Percentiles rank a stretch among this genome's conserved stretches.
Conservation (phyloP, 345 rosid genomes). For the Euphorbia pulcherrima region DNA sequence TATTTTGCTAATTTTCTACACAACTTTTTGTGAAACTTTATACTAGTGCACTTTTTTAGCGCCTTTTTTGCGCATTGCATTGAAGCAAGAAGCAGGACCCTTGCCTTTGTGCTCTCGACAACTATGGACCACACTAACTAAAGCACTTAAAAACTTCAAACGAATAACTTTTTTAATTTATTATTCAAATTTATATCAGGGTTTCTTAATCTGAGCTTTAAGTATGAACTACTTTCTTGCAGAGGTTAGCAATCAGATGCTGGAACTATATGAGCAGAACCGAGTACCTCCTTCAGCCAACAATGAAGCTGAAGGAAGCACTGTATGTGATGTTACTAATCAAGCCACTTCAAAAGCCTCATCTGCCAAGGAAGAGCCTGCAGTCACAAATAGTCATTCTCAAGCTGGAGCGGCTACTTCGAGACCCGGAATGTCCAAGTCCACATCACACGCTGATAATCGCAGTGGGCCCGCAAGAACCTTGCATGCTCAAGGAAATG, state of each 20-base stretch:
- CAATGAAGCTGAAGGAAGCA: conserved; percentile 27
- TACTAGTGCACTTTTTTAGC: too few relatives aligned
- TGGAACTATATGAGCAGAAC: conserved; percentile 33
- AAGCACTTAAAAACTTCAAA: neutral
- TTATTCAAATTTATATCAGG: too few relatives aligned
- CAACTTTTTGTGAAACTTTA: too few relatives aligned
- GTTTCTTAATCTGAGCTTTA: neutral
- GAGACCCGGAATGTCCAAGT: conserved; percentile 16
- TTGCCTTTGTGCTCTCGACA: too few relatives aligned
- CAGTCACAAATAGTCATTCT: conserved; percentile 4
- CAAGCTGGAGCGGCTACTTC: conserved; percentile 14
- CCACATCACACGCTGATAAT: too few relatives aligned
- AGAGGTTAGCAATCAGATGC: conserved; percentile 35
- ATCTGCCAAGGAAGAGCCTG: conserved; percentile 23
- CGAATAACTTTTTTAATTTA: too few relatives aligned
- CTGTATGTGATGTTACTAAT: conserved; percentile 11
- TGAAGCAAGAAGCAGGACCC: too few relatives aligned
- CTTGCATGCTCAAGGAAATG: conserved; percentile 13
- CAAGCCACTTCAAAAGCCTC: conserved; percentile 19
- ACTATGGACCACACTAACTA: too few relatives aligned
- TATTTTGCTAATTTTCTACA: too few relatives aligned
- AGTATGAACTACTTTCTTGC: conserved; percentile 7
- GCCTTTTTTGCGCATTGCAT: too few relatives aligned
- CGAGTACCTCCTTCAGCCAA: conserved; percentile 18
- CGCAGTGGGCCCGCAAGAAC: conserved; percentile 12